Evolutionary conservation across 2,329 filamentous ascomycete species (phyloP), one percentile per base, ranked within the genome.

Genomic region (Ascocoryne sarcoides): DNA sequence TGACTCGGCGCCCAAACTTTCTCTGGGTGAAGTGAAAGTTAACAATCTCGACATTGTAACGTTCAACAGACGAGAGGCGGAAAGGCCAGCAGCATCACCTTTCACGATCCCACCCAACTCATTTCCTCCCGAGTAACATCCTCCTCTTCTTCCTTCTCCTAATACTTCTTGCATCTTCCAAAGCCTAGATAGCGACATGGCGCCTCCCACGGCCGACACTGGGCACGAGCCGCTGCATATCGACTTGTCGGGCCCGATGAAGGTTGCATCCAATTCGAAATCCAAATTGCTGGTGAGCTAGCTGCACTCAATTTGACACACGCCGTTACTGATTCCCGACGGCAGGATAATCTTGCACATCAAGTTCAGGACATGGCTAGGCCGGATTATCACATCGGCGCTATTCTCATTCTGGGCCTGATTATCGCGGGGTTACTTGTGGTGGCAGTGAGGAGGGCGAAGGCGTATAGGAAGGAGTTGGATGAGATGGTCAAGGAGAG

Each of bases 401-500:
- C 28, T n/a, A 20, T 32, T 19, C n/a, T 34, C 31, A 17, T 18
- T 14, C 18, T 39, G 10, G 23, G 4, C 12, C 18, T 34, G 12
- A 10, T 39, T 9, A 5, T 17, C 12, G 9, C 29, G 9, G 21
- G 21, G 7, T 32, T 39, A 9, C 19, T 39, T 10, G 29, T 16
- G 17, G 26, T 39, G 12, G 26, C 34, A 15, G 12, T 33, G 14
- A 32, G 31, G 19, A 33, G 37, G 10, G 31, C 37, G 17, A 32
- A 32, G 19, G 18, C 23, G n/a, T 39, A 39, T 19, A 7, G 28
- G 15, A 39, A 18, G 31, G 26, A 39, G 19, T 19, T 39, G 14
- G 8, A 26, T 16, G 31, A 32, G 18, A 33, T 39, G 37, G 37
- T 39, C 16, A 34, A 26, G 31, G 37, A 39, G 18, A 32, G 33